Evolutionary conservation across 345 rosid genomes (phyloP), one percentile per base, ranked within the genome.

Genomic region (Hirschfeldia incana): DNA sequence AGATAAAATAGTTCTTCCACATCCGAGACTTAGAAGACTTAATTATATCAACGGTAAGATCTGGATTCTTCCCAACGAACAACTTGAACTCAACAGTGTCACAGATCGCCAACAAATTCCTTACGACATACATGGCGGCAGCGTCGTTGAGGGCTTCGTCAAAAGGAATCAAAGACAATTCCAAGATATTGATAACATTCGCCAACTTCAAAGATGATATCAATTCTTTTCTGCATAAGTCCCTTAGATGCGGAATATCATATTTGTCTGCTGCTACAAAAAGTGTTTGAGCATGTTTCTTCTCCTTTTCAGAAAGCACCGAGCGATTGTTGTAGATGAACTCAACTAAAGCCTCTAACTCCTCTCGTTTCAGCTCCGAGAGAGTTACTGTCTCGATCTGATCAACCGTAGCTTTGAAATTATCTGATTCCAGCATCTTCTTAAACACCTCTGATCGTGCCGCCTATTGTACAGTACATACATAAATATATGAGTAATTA

Each of bases 401-500:
- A 0, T 0, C 32, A 26, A 4, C 30, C 30, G 13, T 58, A 58
- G 6, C 63, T 58, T 58, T 58, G 1, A 67, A 1, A 21, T 37
- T 26, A 66, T 75, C 66, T 66, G 72, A 66, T 57, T 75, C 66
- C 7, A 75, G 21, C 55, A 75, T 66, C 30, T 66, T 75, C 72
- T 75, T 57, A 26, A 75, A 75, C 27, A 75, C 72, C 17, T 55
- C 30, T 5, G 72, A 75, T 37, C 72, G 8, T 28, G 72, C 65
- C 3, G 76, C 76, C 61, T 72, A 37, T 6, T 2, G 16, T 21
- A 51, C 9, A 37, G 4, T 51, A 21, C 32, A 67, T 6, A 67
- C 12, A 67, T 10, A 21, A 10, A 1, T 28, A 21, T 21, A 21
- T 32, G 42, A 32, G 3, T 8, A 17, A 5, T 27, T 62, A 30